These are phyloP conservation scores for Colletotrichum tropicicola DNA, from an alignment of 2,329 filamentous ascomycete genomes.

Conservation along the genomic window DNA sequence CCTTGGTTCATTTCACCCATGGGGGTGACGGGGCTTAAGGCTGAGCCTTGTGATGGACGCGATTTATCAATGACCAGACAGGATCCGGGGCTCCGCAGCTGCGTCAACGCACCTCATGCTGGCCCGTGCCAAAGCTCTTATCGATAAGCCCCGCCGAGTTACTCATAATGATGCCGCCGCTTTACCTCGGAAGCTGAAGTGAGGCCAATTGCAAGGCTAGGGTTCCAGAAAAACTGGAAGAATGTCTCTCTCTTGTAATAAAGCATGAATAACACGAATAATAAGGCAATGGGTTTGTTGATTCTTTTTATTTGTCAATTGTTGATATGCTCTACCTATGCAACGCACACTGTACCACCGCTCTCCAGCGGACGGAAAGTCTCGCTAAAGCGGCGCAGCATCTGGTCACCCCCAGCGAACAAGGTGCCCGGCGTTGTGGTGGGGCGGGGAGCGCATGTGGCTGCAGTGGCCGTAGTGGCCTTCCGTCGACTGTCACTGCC, in stretches of 20 bases:
- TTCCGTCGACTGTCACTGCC: conserved; percentile 19
- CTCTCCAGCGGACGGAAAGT: neutral
- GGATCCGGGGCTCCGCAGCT: conserved; percentile 13
- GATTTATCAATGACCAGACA: neutral
- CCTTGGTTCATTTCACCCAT: neutral
- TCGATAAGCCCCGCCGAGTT: conserved; percentile 31
- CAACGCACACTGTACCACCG: too few relatives aligned
- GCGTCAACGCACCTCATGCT: neutral
- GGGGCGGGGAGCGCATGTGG: neutral
- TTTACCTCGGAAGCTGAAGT: neutral
- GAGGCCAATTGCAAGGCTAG: neutral
- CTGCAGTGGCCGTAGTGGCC: neutral
- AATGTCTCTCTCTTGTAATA: too few relatives aligned
- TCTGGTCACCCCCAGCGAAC: neutral
- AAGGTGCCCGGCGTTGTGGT: too few relatives aligned
- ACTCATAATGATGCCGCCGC: conserved; percentile 24
- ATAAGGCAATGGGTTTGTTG: too few relatives aligned
- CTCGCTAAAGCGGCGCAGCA: conserved; percentile 11
- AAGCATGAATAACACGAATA: too few relatives aligned
- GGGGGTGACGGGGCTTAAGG: neutral
- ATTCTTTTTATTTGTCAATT: too few relatives aligned
- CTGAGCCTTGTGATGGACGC: neutral
- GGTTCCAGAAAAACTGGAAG: too few relatives aligned
- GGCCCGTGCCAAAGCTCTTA: conserved; percentile 33
- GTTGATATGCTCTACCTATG: too few relatives aligned